These are phyloP conservation scores for Aspergillus pseudoviridinutans DNA, from an alignment of 2,329 filamentous ascomycete genomes.

Conservation along the genomic window DNA sequence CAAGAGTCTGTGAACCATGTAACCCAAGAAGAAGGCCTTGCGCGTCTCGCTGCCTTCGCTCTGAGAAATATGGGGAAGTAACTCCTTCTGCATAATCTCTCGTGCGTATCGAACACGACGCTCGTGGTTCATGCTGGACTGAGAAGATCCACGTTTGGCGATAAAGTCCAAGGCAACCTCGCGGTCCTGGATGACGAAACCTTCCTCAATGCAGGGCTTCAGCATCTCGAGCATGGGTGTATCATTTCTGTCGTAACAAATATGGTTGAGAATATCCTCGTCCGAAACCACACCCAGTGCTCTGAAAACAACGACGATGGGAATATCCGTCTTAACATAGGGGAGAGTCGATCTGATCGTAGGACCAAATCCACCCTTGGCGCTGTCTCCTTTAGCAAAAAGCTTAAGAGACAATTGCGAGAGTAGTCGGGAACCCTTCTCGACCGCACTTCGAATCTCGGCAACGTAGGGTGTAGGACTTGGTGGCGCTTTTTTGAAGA, in stretches of 20 bases:
- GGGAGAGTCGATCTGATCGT: conserved; percentile 88
- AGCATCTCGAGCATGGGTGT: conserved; percentile 97
- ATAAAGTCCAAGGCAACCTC: conserved; percentile 95
- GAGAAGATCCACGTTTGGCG: conserved; percentile 77
- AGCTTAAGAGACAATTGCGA: conserved; percentile 90
- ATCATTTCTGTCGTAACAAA: conserved; percentile 92
- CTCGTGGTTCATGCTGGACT: conserved; percentile 68
- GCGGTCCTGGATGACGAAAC: conserved; percentile 91
- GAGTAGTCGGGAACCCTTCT: conserved; percentile 92
- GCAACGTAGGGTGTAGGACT: conserved; percentile 89
- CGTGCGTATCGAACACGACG: conserved; percentile 88
- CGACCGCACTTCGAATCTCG: conserved; percentile 92
- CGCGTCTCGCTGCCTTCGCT: conserved; percentile 89
- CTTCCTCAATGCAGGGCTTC: conserved; percentile 94
- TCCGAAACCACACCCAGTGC: conserved; percentile 94
- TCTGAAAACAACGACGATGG: conserved; percentile 92
- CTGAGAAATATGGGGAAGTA: conserved; percentile 94
- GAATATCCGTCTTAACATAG: conserved; percentile 90
- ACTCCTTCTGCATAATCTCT: conserved; percentile 95
- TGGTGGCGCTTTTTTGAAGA: conserved; percentile 96
- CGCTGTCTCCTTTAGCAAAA: conserved; percentile 75
- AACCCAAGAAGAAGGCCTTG: conserved; percentile 97
- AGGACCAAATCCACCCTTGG: conserved; percentile 76
- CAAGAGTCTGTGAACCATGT: conserved; percentile 95
- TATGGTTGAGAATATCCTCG: conserved; percentile 96